These are phyloP conservation scores for Naganishia randhawae DNA, from an alignment of 768 basidiomycete species.

Conservation along the genomic window DNA sequence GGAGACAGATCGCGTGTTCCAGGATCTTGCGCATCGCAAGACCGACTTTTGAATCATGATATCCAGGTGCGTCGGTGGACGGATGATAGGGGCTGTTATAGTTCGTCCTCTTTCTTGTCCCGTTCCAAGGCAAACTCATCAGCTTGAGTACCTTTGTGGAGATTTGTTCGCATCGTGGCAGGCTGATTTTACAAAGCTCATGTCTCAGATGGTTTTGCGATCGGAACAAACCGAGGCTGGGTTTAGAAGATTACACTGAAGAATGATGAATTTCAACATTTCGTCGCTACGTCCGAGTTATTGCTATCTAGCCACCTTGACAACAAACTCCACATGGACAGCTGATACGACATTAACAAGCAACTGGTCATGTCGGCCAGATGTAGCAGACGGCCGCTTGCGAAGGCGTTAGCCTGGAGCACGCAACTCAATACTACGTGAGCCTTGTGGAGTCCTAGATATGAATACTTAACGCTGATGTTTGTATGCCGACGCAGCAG, in stretches of 20 bases:
- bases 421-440: background rate
- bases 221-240: background rate
- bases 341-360: no score
- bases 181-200: background rate
- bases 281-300: background rate
- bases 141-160: no score
- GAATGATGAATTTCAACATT: background rate
- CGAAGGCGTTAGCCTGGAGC: background rate
- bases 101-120: no score
- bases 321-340: no score
- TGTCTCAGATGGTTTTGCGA: slow-evolving; percentile 13
- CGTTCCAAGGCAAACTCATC: no score
- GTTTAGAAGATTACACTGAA: background rate
- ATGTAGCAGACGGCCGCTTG: background rate
- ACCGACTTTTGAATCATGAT: background rate
- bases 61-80: background rate
- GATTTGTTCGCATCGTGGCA: no score
- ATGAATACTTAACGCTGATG: background rate
- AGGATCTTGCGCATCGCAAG: background rate
- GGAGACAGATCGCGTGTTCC: background rate
- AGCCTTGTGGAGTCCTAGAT: background rate
- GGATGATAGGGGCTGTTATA: no score
- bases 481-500: background rate
- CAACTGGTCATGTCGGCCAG: background rate
- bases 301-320: no score